Evolutionary conservation across 345 rosid genomes (phyloP), one percentile per base, ranked within the genome.

Genomic region (Pelargonium nanum): DNA sequence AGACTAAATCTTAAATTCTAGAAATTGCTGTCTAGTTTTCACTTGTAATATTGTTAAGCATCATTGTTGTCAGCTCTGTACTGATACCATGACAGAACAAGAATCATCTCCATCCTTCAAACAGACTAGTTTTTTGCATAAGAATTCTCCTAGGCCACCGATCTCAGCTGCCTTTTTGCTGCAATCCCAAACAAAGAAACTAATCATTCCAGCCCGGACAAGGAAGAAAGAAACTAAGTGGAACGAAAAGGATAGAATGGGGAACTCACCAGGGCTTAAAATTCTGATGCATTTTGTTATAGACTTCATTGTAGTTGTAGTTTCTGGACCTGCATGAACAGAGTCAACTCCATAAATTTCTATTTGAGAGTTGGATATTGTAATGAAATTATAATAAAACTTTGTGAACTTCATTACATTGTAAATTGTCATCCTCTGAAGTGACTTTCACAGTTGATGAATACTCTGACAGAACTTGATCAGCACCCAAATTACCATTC

Each of bases 241-340:
- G 0, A 48, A 53, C 21, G 23, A 40, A 24, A 25, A 50, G 24
- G 9, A 60, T 40, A 26, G 57, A 51, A 22, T 54, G 28, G 28
- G 22, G 22, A 65, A 58, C 55, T 70, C 81, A 87, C 95, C 82
- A 48, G 95, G 91, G 72, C 86, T 85, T 60, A 81, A 67, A 61
- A 88, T 88, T 58, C 71, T 74, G 68, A 83, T 59, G 72, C 86
- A 80, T 73, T 85, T 85, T 58, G 87, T 78, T 65, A 78, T 59
- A 40, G 89, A 83, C 74, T 74, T 85, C 61, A 85, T 70, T 25
- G 84, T 69, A 59, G 89, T 78, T 64, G 65, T 51, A 22, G 78
- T 23, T 58, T 80, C 87, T 1, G 82, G 52, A 32, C 87, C 91
- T 87, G 83, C 52, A 70, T 59, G 1, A 62, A 58, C 4, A 66